These are phyloP conservation scores for Astrothelium macrocarpum DNA, from an alignment of 495 filamentous ascomycete species.

Conservation along the genomic window DNA sequence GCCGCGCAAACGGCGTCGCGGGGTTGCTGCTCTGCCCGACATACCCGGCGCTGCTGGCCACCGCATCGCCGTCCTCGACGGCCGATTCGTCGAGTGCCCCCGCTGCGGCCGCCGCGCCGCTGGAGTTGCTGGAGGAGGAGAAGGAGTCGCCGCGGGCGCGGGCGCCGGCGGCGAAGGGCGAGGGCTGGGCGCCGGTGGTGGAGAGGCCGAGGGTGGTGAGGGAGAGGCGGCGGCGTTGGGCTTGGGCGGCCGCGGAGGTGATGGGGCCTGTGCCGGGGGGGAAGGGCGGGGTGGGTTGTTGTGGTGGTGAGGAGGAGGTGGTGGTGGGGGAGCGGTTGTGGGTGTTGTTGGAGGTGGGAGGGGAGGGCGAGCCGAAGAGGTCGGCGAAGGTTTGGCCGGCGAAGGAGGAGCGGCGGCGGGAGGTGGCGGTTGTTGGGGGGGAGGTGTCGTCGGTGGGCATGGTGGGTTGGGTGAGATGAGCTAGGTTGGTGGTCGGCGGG, in stretches of 20 bases:
- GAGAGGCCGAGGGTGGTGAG: conserved; percentile 77
- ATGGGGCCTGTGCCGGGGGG: conserved; percentile 64
- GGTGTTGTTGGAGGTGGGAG: conserved; percentile 6
- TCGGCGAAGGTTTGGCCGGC: conserved; percentile 31
- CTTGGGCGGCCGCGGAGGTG: conserved; percentile 50
- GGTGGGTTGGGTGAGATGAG: background rate
- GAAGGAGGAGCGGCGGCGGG: conserved; percentile 30
- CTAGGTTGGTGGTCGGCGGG: no score
- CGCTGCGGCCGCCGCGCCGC: conserved; percentile 36
- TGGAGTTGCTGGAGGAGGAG: conserved; percentile 54
- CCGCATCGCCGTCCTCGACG: conserved; percentile 65
- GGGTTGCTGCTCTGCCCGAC: conserved; percentile 39
- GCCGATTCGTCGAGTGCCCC: conserved; percentile 62
- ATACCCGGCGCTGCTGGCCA: conserved; percentile 20
- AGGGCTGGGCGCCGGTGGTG: conserved; percentile 58
- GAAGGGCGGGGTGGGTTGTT: conserved; percentile 32
- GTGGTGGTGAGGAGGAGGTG: conserved; percentile 12
- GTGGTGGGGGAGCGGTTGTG: conserved; percentile 4
- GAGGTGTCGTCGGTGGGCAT: conserved; percentile 25
- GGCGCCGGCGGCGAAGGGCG: conserved; percentile 42
- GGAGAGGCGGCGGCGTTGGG: conserved; percentile 74
- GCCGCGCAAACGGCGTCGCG: conserved; percentile 67
- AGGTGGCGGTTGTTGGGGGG: conserved; percentile 18
- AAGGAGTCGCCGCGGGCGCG: conserved; percentile 61
- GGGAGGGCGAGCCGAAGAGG: conserved; percentile 25